Evolutionary conservation across 2,329 filamentous ascomycete genomes (phyloP).

Genomic region (Cylindrodendrum hubeiense): DNA sequence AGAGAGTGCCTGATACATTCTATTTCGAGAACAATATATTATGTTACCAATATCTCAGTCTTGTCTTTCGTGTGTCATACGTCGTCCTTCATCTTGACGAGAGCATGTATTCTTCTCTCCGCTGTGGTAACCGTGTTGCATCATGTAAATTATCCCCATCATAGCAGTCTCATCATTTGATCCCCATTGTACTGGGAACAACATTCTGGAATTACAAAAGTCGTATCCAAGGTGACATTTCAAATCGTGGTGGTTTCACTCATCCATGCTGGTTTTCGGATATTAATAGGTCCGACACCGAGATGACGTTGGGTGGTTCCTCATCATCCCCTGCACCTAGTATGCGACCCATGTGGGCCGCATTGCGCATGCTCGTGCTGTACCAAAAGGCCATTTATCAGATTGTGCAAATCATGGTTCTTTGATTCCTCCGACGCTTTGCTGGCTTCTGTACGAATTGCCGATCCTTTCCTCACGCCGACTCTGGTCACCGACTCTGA

Average conservation of each 20-base stretch:
- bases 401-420: slow-evolving; percentile 29
- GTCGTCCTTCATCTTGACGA: too few relatives aligned
- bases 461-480: slow-evolving; percentile 31
- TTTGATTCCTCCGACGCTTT: slow-evolving; percentile 22
- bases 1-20: slow-evolving; percentile 48
- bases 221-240: background rate
- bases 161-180: background rate
- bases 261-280: slow-evolving; percentile 24
- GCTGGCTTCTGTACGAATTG: slow-evolving; percentile 13
- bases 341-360: slow-evolving; percentile 36
- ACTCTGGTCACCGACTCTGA: background rate
- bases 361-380: slow-evolving; percentile 33
- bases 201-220: background rate
- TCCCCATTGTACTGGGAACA: background rate
- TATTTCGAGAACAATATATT: background rate
- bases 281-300: slow-evolving; percentile 40
- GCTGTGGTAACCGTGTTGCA: too few relatives aligned
- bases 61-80: background rate
- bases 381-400: slow-evolving; percentile 42
- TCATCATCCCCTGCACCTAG: slow-evolving; percentile 33
- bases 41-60: background rate
- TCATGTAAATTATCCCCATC: background rate
- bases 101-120: background rate
- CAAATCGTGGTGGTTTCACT: background rate
- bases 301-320: slow-evolving; percentile 39